Evolutionary conservation across 1,139 yeast genomes (phyloP).

Genomic region (Wickerhamiella pararugosa): DNA sequence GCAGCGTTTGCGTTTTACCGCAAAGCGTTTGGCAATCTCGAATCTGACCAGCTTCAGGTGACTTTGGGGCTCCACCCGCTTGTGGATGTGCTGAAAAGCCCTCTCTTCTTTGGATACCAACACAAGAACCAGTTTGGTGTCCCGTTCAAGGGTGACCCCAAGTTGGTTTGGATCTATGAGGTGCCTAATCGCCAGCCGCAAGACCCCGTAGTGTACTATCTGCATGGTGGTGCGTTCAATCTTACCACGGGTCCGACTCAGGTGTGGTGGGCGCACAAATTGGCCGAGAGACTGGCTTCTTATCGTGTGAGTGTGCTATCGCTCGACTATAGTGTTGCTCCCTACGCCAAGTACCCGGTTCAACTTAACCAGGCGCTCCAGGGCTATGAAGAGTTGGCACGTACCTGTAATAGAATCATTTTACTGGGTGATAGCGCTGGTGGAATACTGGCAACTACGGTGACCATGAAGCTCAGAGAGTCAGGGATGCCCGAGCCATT

Average conservation of each 20-base stretch:
- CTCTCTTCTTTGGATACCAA: too few relatives aligned
- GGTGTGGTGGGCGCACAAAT: conserved; percentile 2
- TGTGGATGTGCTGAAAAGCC: too few relatives aligned
- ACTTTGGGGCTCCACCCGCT: too few relatives aligned
- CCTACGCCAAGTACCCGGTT: conserved; percentile 12
- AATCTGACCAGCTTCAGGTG: too few relatives aligned
- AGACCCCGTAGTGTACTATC: conserved; percentile 15
- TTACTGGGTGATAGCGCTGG: conserved; percentile 16
- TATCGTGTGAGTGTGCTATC: conserved; percentile 11
- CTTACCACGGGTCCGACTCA: conserved; percentile 9
- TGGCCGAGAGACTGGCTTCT: not conserved
- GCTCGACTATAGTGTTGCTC: conserved; percentile 15
- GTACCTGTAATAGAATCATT: conserved; percentile 12
- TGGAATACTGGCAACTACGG: conserved; percentile 13
- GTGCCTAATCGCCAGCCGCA: conserved; percentile 9
- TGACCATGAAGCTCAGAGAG: conserved; percentile 11
- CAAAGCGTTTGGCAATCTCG: too few relatives aligned
- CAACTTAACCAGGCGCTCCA: conserved; percentile 14
- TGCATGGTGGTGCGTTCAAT: conserved; percentile 16
- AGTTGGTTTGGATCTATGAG: conserved; percentile 13
- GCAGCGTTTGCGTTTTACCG: too few relatives aligned
- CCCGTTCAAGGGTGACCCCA: too few relatives aligned
- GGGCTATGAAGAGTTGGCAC: conserved; percentile 9
- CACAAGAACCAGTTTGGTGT: too few relatives aligned
- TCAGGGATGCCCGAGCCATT: not conserved